Conservation (phyloP, 768 basidiomycete species). For the Tulasnella sp. region DNA sequence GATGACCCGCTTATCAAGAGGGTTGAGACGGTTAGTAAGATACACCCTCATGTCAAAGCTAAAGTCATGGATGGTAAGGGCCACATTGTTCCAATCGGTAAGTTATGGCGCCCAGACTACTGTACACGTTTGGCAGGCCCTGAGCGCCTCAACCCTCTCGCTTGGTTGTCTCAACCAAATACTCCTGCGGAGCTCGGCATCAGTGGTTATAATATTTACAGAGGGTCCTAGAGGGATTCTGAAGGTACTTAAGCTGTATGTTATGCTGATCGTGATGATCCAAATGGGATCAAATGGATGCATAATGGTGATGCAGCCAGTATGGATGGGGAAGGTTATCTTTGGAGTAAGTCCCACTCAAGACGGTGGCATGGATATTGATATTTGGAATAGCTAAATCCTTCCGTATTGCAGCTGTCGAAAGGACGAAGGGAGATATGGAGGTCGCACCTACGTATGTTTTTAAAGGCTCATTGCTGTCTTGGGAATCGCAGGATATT, state of each 20-base stretch:
- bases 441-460: no score
- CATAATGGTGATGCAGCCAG: constrained; percentile 73
- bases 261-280: constrained; percentile 35
- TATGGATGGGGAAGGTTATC: constrained; percentile 71
- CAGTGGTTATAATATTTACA: constrained; percentile 66
- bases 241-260: constrained; percentile 46
- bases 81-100: constrained; percentile 55
- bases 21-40: constrained; percentile 69
- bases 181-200: constrained; percentile 57
- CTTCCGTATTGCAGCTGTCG: constrained; percentile 49
- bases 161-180: constrained; percentile 23
- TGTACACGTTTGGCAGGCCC: no score
- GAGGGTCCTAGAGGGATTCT: constrained; percentile 68
- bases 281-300: constrained; percentile 53
- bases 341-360: constrained; percentile 44
- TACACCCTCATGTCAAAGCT: constrained; percentile 66
- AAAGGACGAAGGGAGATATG: constrained; percentile 72
- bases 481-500: constrained; percentile 42
- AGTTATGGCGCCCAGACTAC: no score
- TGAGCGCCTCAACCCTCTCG: background rate
- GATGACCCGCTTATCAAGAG: constrained; percentile 60
- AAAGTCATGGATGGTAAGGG: constrained; percentile 53
- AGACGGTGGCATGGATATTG: background rate
- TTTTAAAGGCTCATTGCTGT: background rate
- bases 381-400: background rate